Conservation (phyloP, 2,329 filamentous ascomycete species). For the Teratosphaeria epicoccoides region DNA sequence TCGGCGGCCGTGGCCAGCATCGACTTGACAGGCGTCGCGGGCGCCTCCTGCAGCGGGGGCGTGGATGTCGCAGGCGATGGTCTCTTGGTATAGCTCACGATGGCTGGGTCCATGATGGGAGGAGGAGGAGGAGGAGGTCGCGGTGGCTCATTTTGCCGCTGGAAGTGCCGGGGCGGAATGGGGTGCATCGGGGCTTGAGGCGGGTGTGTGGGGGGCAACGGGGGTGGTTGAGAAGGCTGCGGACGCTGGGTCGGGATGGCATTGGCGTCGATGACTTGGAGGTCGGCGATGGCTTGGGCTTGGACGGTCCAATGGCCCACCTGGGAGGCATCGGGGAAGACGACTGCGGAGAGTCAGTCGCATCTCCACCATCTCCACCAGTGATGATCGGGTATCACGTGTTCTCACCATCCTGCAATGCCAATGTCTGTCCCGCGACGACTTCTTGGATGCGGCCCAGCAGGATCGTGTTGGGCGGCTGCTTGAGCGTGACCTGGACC, state of each 20-base stretch:
- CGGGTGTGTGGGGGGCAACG: neutral
- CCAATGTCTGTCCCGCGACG: constrained; percentile 53
- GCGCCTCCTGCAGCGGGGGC: constrained; percentile 19
- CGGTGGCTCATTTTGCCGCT: constrained; percentile 1
- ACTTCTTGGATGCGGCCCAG: constrained; percentile 63
- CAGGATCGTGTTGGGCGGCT: constrained; percentile 53
- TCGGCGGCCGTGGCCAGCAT: constrained; percentile 26
- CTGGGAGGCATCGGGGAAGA: constrained; percentile 43
- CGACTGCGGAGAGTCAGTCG: constrained; percentile 33
- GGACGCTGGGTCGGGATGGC: neutral
- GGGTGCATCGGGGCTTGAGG: neutral
- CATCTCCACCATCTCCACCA: neutral
- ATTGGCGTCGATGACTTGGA: constrained; percentile 36
- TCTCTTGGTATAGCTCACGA: constrained; percentile 53
- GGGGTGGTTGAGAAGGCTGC: neutral
- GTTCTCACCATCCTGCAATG: constrained; percentile 60
- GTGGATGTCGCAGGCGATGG: constrained; percentile 16
- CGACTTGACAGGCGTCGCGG: constrained; percentile 35
- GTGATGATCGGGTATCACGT: neutral
- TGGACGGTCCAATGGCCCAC: constrained; percentile 46
- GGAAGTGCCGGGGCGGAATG: constrained; percentile 20
- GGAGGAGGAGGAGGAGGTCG: constrained; percentile 27
- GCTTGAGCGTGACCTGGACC: constrained; percentile 61
- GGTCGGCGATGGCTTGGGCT: constrained; percentile 48
- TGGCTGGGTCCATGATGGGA: constrained; percentile 69